These are phyloP conservation scores for Leccinum angustisporum DNA, from an alignment of 1,284 basidiomycete species.

Conservation along the genomic window DNA sequence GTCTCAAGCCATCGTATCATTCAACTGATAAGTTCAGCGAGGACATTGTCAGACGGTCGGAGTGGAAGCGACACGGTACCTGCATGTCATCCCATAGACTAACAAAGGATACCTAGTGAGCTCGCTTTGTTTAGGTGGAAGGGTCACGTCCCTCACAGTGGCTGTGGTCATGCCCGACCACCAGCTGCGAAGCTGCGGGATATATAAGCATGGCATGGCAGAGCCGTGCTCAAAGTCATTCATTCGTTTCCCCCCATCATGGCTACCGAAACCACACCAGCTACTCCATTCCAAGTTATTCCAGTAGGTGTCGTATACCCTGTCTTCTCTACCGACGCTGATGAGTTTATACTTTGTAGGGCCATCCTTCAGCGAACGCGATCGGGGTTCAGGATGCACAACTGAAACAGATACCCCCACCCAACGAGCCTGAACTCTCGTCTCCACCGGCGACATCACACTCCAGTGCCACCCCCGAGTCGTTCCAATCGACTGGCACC, in stretches of 20 bases:
- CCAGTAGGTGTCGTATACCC: conserved; percentile 7
- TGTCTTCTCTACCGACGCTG: not conserved
- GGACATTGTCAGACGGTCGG: too few relatives aligned
- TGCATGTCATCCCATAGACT: not conserved
- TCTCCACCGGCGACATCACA: not conserved
- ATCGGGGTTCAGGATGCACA: not conserved
- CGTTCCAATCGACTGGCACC: not conserved
- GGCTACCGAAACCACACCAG: conserved; percentile 1
- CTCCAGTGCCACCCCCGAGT: not conserved
- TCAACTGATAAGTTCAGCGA: not conserved
- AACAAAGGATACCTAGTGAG: conserved; percentile 4
- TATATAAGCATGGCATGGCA: conserved; percentile 19
- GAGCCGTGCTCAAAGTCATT: not conserved
- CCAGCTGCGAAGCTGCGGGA: conserved; percentile 1
- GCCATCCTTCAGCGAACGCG: conserved; percentile 3
- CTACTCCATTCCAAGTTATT: conserved; percentile 2
- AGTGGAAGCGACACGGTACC: not conserved
- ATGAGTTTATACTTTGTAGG: conserved; percentile 10
- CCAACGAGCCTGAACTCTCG: not conserved
- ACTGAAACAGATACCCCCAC: not conserved
- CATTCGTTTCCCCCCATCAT: conserved; percentile 8
- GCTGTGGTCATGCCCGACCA: conserved; percentile 2
- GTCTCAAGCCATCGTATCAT: not conserved
- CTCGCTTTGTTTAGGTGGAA: not conserved
- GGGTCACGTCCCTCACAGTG: not conserved